A percentile compares a stretch with the other conserved stretches of the same genome.
Evolutionary conservation across 495 filamentous ascomycete species (phyloP).

Genomic region (Tuber indicum): DNA sequence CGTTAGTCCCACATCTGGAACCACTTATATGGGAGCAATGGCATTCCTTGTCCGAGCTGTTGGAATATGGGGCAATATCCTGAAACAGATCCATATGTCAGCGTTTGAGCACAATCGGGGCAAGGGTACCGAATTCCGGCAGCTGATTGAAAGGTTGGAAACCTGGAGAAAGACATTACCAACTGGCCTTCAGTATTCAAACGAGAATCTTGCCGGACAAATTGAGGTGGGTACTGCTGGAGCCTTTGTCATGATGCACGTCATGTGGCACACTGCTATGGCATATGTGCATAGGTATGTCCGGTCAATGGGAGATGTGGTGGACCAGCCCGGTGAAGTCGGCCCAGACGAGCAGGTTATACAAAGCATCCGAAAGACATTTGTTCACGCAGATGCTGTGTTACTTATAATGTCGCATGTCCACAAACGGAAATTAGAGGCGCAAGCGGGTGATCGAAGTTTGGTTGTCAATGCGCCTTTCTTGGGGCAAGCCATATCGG

Average conservation of each 20-base stretch:
- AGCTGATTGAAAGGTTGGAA: constrained; percentile 34
- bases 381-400: constrained; percentile 42
- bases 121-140: constrained; percentile 23
- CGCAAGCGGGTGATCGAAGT: constrained; percentile 12
- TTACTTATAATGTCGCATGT: constrained; percentile 41
- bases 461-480: constrained; percentile 42
- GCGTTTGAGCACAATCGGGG: constrained; percentile 29
- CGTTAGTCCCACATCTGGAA: constrained; percentile 21
- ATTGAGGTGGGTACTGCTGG: constrained; percentile 41
- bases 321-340: constrained; percentile 13
- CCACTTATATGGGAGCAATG: constrained; percentile 40
- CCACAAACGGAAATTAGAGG: constrained; percentile 26
- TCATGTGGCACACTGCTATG: constrained; percentile 43
- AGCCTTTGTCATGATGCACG: constrained; percentile 42
- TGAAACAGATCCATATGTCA: constrained; percentile 41
- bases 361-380: constrained; percentile 39
- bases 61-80: constrained; percentile 41
- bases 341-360: constrained; percentile 21
- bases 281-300: constrained; percentile 42
- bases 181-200: constrained; percentile 38
- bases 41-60: constrained; percentile 40
- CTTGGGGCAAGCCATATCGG: constrained; percentile 40
- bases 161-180: constrained; percentile 36
- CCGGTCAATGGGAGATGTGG: constrained; percentile 26
- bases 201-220: constrained; percentile 41